Conservation (phyloP, 1,139 yeast genomes). For the Blastobotrys buckinghamii region DNA sequence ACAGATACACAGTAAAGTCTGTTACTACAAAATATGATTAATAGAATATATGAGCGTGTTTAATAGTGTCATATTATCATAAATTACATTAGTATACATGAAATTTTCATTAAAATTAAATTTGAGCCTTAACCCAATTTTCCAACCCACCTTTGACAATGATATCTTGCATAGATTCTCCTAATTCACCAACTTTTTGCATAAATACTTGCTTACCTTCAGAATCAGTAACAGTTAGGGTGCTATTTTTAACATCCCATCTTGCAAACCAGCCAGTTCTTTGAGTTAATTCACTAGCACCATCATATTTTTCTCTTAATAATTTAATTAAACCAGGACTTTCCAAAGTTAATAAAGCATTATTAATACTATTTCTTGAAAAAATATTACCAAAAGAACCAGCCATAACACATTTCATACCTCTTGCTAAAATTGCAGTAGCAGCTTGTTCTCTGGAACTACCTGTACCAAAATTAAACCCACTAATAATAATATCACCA, state of each 20-base stretch:
- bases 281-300: constrained; percentile 64
- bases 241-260: constrained; percentile 89
- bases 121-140: constrained; percentile 70
- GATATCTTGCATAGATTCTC: constrained; percentile 91
- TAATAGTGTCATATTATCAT: too few relatives aligned
- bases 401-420: constrained; percentile 85
- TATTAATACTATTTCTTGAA: constrained; percentile 91
- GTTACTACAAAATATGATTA: too few relatives aligned
- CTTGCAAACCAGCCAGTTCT: constrained; percentile 91
- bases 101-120: too few relatives aligned
- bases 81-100: not conserved
- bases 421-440: constrained; percentile 90
- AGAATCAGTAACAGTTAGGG: constrained; percentile 67
- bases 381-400: constrained; percentile 98
- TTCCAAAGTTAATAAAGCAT: constrained; percentile 88
- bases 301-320: constrained; percentile 63
- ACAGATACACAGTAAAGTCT: too few relatives aligned
- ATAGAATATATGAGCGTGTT: too few relatives aligned
- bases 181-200: constrained; percentile 92
- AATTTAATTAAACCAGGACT: constrained; percentile 78
- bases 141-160: constrained; percentile 96
- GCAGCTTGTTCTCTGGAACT: constrained; percentile 99
- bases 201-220: constrained; percentile 58
- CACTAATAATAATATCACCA: constrained; percentile 86
- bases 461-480: constrained; percentile 96